These are phyloP conservation scores for Phytopythium chamaehyphon DNA, from an alignment of 352 stramenopile species.

Conservation along the genomic window DNA sequence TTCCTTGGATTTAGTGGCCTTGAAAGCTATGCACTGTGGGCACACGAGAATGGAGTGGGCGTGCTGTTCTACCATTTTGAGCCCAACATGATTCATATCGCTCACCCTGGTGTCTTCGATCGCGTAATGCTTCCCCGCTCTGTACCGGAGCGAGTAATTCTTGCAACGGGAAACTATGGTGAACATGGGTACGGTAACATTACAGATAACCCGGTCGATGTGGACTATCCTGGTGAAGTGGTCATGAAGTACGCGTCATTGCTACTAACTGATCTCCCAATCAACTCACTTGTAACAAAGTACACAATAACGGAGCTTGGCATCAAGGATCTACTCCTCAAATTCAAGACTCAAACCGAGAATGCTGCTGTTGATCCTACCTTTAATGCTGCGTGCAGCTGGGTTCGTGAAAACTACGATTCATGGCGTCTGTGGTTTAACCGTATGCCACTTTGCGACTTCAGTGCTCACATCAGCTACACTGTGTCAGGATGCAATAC, in stretches of 20 bases:
- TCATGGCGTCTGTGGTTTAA: conserved; percentile 13
- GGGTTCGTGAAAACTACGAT: conserved; percentile 12
- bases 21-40: conserved; percentile 5
- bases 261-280: background rate
- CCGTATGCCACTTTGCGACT: conserved; percentile 8
- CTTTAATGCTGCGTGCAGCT: conserved; percentile 9
- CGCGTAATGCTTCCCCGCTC: conserved; percentile 10
- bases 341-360: conserved; percentile 10
- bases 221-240: conserved; percentile 10
- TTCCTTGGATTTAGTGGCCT: conserved; percentile 17
- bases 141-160: background rate
- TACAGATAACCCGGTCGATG: conserved; percentile 12
- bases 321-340: conserved; percentile 20
- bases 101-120: conserved; percentile 2
- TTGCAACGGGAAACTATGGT: conserved; percentile 8
- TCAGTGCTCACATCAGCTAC: conserved; percentile 3
- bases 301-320: conserved; percentile 15
- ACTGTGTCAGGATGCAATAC: background rate
- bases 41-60: conserved; percentile 6
- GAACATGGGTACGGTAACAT: conserved; percentile 14
- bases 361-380: conserved; percentile 1
- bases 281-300: background rate
- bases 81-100: conserved; percentile 7
- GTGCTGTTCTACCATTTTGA: conserved; percentile 18
- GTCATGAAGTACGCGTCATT: conserved; percentile 10